phyloP scores from a whole-genome alignment of 2,329 filamentous ascomycete species.

The Atkinsonella texensis region DNA sequence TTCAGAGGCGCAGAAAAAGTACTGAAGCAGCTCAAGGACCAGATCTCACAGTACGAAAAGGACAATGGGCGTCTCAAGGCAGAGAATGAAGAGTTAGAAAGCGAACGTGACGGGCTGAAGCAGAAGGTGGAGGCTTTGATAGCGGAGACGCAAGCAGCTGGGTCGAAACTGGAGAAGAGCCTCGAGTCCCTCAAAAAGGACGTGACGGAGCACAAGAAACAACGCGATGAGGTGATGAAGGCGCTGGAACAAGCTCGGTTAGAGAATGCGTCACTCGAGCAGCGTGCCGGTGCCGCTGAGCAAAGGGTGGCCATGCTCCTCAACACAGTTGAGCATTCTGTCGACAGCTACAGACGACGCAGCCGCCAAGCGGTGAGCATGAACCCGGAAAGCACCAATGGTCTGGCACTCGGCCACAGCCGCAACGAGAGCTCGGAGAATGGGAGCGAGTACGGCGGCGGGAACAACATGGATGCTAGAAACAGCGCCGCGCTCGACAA shows the following conservation, averaged over 20 bases:
- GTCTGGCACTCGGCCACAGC: constrained; percentile 27
- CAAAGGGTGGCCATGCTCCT: constrained; percentile 85
- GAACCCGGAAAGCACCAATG: constrained; percentile 22
- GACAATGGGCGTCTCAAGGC: constrained; percentile 74
- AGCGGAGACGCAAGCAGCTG: constrained; percentile 52
- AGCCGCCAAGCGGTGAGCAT: constrained; percentile 45
- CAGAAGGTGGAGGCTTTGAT: constrained; percentile 59
- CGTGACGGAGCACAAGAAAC: constrained; percentile 49
- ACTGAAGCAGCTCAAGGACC: constrained; percentile 96
- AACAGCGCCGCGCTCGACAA: constrained; percentile 70
- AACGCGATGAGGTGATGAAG: constrained; percentile 53
- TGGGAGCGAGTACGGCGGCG: constrained; percentile 51
- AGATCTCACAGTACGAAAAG: constrained; percentile 82
- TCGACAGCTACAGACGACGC: constrained; percentile 85
- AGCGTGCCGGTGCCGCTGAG: constrained; percentile 79
- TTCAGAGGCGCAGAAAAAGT: constrained; percentile 98
- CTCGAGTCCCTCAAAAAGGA: constrained; percentile 58
- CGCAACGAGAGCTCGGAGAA: constrained; percentile 46
- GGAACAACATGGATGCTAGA: constrained; percentile 34
- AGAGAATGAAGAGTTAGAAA: constrained; percentile 67
- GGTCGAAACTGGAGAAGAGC: constrained; percentile 58
- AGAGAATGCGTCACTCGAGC: constrained; percentile 72
- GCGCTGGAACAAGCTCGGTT: constrained; percentile 69
- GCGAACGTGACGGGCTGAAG: constrained; percentile 56
- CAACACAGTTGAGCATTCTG: constrained; percentile 86